These are phyloP conservation scores for Phialemoniopsis sp. DNA, from an alignment of 2,329 filamentous ascomycete species.

Conservation along the genomic window DNA sequence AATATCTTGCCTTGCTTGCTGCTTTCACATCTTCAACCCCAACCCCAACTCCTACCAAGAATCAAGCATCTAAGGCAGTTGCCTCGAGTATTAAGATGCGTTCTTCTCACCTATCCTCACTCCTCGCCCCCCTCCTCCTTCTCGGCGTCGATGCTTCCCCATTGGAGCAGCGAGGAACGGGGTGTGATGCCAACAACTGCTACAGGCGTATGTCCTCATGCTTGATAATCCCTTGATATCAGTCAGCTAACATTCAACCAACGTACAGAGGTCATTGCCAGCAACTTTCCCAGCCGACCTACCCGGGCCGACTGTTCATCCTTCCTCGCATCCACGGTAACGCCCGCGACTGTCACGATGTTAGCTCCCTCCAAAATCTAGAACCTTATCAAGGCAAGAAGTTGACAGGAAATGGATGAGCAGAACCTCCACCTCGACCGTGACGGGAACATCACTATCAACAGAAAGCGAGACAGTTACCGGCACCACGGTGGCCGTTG, in stretches of 20 bases:
- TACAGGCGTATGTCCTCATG: neutral
- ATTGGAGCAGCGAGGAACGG: neutral
- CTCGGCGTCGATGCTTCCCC: neutral
- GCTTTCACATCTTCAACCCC: no score
- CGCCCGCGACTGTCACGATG: neutral
- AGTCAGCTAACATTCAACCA: neutral
- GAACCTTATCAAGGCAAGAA: neutral
- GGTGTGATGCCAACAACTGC: neutral
- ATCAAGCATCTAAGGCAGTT: no score
- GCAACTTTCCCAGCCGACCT: neutral
- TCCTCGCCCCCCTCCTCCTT: no score
- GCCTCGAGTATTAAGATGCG: no score
- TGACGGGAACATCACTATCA: neutral
- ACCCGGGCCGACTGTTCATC: neutral
- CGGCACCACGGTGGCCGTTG: conserved; percentile 1
- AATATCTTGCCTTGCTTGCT: no score
- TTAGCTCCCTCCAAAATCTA: neutral
- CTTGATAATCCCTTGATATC: neutral
- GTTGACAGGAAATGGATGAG: no score
- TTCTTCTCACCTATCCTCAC: no score
- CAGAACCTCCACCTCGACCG: neutral
- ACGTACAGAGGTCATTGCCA: neutral
- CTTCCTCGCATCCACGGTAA: neutral
- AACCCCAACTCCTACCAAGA: no score
- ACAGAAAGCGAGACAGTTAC: neutral